Conservation (phyloP, 1,284 basidiomycete genomes). For the Megacollybia platyphylla region DNA sequence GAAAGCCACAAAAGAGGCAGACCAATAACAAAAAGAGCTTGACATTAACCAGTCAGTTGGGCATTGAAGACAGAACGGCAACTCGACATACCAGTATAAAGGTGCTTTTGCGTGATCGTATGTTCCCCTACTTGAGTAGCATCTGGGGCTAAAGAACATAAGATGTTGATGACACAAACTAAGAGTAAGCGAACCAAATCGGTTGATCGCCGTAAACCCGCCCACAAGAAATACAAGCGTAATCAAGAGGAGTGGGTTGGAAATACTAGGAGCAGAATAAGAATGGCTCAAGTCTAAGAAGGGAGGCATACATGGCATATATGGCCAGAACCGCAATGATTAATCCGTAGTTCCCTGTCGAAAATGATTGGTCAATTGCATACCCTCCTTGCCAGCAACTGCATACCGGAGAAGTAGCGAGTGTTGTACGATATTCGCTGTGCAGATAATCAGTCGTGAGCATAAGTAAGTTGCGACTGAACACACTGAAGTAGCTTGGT, state of each 20-base stretch:
- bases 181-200: constrained; percentile 55
- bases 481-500: constrained; percentile 55
- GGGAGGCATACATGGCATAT: constrained; percentile 68
- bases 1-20: constrained; percentile 59
- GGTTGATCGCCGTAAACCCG: constrained; percentile 85
- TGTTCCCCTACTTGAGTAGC: constrained; percentile 70
- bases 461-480: constrained; percentile 3
- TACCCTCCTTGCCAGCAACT: too few species aligned
- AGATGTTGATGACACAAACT: not conserved
- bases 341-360: constrained; percentile 75
- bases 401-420: constrained; percentile 74
- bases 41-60: too few species aligned
- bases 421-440: constrained; percentile 94
- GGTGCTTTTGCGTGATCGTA: constrained; percentile 70
- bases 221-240: constrained; percentile 84
- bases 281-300: not conserved
- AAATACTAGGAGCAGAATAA: constrained; percentile 1
- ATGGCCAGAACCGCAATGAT: constrained; percentile 75
- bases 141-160: constrained; percentile 43
- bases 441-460: constrained; percentile 4
- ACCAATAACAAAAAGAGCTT: constrained; percentile 60
- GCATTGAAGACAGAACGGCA: too few species aligned
- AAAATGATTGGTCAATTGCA: not conserved
- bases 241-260: constrained; percentile 44
- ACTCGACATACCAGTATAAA: constrained; percentile 44